These are phyloP conservation scores for Kuraishia ogatae DNA, from an alignment of 805 yeast species.

Conservation along the genomic window DNA sequence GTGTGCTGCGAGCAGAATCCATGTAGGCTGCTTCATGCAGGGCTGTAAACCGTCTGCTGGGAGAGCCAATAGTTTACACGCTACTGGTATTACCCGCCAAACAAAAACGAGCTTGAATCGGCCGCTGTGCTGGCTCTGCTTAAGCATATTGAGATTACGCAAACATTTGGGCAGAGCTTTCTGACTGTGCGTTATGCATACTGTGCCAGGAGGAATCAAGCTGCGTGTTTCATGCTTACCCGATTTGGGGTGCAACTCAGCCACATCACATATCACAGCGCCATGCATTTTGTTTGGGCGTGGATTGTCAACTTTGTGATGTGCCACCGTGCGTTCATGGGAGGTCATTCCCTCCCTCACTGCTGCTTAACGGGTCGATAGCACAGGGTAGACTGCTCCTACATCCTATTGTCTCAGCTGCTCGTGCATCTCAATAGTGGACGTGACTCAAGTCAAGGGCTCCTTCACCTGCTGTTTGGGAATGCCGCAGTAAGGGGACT, in stretches of 20 bases:
- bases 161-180: background rate
- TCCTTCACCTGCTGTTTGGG: background rate
- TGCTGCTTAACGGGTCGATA: background rate
- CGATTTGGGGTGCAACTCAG: background rate
- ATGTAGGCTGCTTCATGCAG: background rate
- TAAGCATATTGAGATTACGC: background rate
- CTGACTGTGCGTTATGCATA: too few relatives aligned
- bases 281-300: too few relatives aligned
- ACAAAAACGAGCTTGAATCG: background rate
- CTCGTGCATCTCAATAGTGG: background rate
- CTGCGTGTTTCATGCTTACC: background rate
- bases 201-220: too few relatives aligned
- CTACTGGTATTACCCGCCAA: background rate
- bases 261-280: background rate
- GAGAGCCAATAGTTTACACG: background rate
- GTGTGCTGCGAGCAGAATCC: background rate
- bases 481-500: background rate
- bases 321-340: too few relatives aligned
- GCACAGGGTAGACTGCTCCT: background rate
- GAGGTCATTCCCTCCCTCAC: background rate
- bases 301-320: too few relatives aligned
- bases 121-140: background rate
- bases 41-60: background rate
- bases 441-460: background rate
- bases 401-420: too few relatives aligned